Base-by-base conservation (phyloP, 2,329 filamentous ascomycete species). In the Dothideomycetidae sp. region DNA sequence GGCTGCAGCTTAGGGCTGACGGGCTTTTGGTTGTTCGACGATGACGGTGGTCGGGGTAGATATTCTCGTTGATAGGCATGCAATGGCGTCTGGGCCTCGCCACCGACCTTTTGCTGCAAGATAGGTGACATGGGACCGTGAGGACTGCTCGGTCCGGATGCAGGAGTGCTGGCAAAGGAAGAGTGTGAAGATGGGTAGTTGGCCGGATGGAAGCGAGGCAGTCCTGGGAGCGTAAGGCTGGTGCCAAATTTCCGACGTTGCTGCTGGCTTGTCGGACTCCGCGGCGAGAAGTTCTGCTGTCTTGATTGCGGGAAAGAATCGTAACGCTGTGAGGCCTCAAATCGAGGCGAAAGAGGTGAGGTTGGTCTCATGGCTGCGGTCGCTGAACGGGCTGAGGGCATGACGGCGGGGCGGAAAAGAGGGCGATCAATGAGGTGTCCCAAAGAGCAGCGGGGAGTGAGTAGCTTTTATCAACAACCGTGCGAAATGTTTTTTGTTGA, bases 191-290 rank as follows among this genome's bases (percentile, higher is more conserved):
- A 53, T 7, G 62, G 58, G 47, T 62, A 69, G 51, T 68, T 68
- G 44, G 66, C 64, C 5, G 66, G 66, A 42, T 70, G 66, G 54
- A 67, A 69, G 41, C 63, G 60, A 31, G 66, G 66, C 29, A 70
- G 54, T 1, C 60, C 60, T n/a, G 64, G 63, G 10, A 69, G 52
- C 39, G 61, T 60, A 23, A 68, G 52, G 17, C 49, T 52, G 33
- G 53, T 48, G 18, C 53, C 54, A 34, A 53, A 52, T 29, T 52
- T 51, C 31, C 55, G 55, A 10, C 55, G 54, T 32, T 56, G 54
- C 37, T 48, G 32, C 56, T 39, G 48, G 40, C 17, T 47, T 29
- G 33, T 50, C 36, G 29, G 48, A 43, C 41, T 54, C 45, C 44
- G 48, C 44, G 42, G 40, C 39, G 35, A 42, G 11, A 39, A 39